Evolutionary conservation across 805 yeast species (phyloP), one percentile per base, ranked within the genome.

Genomic region (Brettanomyces sp.): DNA sequence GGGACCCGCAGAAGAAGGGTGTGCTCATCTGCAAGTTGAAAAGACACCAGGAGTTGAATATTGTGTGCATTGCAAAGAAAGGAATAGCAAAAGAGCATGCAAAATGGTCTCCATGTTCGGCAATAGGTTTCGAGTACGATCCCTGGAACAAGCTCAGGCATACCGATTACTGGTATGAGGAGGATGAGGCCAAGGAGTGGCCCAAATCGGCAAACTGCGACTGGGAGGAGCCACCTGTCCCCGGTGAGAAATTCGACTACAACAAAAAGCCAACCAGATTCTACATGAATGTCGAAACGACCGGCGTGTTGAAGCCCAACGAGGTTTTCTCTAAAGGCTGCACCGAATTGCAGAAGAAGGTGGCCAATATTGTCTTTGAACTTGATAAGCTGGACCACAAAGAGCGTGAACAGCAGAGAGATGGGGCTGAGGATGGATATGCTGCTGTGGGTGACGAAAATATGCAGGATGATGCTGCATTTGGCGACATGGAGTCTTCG

Each of bases 101-200:
- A 43, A 93, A 93, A 61, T 93, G 99, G 99, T 82, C 93, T 5
- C 97, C 99, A 11, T 85, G 95, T 54, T 77, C 97, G 0, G 98
- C 98, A 22, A 77, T 91, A 46, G 97, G 95, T 18, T 91, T 91
- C 58, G 99, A 91, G 65, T 91, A 91, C 60, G 99, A 91, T 59
- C 99, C 99, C n/a, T 91, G 96, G 95, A 93, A 93, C 67, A 93
- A 91, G 67, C 74, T 93, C 57, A 83, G 85, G 61, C 99, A 93
- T 63, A 93, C 99, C 0, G 96, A 89, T 56, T 86, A 77, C 60
- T 93, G 99, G 99, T 87, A 84, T 63, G 99, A 93, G 67, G 91
- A 81, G 51, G 85, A 80, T 60, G 84, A 86, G 33, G 87, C 79
- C 36, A 77, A 73, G 41, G 99, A 93, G 70, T 93, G 99, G 99